Base-by-base conservation (phyloP, 306 rosid species). In the Canavalia gladiata region DNA sequence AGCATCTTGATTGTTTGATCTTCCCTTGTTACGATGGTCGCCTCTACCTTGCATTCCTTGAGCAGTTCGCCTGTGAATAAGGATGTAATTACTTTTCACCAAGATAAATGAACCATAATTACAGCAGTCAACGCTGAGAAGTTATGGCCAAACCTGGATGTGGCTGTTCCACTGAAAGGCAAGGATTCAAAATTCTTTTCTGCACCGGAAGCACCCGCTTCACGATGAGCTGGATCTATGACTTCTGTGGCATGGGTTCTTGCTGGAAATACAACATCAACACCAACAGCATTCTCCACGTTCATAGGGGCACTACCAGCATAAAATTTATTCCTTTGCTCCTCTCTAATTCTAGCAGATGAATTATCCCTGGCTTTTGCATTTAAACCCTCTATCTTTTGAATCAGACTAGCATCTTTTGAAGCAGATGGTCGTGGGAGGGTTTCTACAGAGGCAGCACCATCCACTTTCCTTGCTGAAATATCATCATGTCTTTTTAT, bases 331-430 rank as follows among this genome's bases (percentile, higher is more conserved):
- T 79, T 89, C 57, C 79, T 76, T 77, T 79, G 87, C 63, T 86
- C 92, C 80, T 86, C 97, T 81, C 80, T 81, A 46, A 65, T 79
- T 69, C 83, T 86, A 72, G 86, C 74, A 80, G 89, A 83, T 65
- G 90, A 77, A 64, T 45, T 79, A 87, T 91, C 98, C 29, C 99
- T 91, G 33, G 90, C 96, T 87, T 91, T 95, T 78, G 97, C 97
- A 91, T 95, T 95, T 82, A 95, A 84, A 85, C 96, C 94, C 88
- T 93, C 96, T 77, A 95, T 91, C 86, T 91, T 91, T 81, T 86
- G 93, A 76, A 95, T 90, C 81, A 95, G 68, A 80, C 91, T 90
- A 79, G 96, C 72, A 81, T 93, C 95, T 86, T 90, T 95, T 30
- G 87, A 66, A 71, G 88, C 88, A 82, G 88, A 81, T 46, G 79